Evolutionary conservation across 2,329 filamentous ascomycete species (phyloP).

Genomic region (Ophiostoma piceae): DNA sequence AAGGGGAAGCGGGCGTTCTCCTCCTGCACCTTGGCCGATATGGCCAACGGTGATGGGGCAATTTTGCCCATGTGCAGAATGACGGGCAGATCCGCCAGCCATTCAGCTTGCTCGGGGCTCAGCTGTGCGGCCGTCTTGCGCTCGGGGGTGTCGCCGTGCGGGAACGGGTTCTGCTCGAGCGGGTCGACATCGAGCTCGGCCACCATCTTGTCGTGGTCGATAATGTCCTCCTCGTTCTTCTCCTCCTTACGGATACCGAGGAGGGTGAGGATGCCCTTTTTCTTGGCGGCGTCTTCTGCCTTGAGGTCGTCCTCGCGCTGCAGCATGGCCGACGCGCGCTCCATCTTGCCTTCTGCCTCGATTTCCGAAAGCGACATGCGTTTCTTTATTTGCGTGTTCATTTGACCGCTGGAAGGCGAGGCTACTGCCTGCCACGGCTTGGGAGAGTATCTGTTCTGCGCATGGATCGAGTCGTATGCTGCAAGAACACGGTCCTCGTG

Average conservation of each 20-base stretch:
- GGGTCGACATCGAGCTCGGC: conserved; percentile 21
- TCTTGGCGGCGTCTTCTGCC: conserved; percentile 12
- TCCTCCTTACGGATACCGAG: conserved; percentile 14
- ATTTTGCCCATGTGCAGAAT: conserved; percentile 64
- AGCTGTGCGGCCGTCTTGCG: conserved; percentile 49
- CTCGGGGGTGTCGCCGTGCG: conserved; percentile 35
- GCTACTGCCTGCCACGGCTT: background rate
- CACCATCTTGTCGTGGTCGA: conserved; percentile 21
- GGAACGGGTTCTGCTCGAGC: conserved; percentile 27
- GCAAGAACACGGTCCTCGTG: conserved; percentile 85
- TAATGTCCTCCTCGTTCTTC: conserved; percentile 21
- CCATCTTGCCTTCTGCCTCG: conserved; percentile 23
- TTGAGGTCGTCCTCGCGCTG: conserved; percentile 29
- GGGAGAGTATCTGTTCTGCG: conserved; percentile 13
- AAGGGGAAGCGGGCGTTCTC: conserved; percentile 27
- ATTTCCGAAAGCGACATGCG: conserved; percentile 14
- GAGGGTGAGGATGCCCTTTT: background rate
- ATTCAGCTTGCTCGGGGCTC: conserved; percentile 56
- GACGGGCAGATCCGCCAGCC: conserved; percentile 68
- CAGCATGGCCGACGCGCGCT: conserved; percentile 24
- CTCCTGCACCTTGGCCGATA: conserved; percentile 29
- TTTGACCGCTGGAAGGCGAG: background rate
- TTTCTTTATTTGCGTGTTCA: background rate
- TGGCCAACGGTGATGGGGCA: conserved; percentile 40
- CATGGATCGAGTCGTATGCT: conserved; percentile 44